These are phyloP conservation scores for Chondrostereum purpureum DNA, from an alignment of 1,284 basidiomycete species.

Conservation along the genomic window DNA sequence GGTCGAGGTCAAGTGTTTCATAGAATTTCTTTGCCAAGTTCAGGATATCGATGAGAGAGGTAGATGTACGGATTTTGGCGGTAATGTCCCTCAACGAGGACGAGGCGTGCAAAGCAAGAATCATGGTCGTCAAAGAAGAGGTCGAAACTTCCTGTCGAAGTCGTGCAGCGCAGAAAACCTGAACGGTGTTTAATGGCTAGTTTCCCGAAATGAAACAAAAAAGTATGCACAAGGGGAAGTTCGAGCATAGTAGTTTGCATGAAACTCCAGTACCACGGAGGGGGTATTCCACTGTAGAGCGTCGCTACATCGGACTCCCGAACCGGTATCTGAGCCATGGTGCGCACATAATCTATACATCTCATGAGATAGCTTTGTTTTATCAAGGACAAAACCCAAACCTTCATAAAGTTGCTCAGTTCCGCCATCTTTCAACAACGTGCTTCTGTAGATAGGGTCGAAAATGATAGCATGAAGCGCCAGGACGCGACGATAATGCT, in stretches of 20 bases:
- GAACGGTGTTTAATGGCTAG: not conserved
- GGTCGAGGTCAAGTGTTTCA: not conserved
- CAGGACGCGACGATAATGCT: slow-evolving; percentile 28
- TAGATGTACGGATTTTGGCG: not conserved
- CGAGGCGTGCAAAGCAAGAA: slow-evolving; percentile 5
- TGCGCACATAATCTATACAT: slow-evolving; percentile 28
- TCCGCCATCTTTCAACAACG: slow-evolving; percentile 32
- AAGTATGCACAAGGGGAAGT: slow-evolving; percentile 15
- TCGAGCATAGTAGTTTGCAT: slow-evolving; percentile 17
- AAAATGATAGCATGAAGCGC: slow-evolving; percentile 32
- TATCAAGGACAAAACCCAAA: too few species aligned
- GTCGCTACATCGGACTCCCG: slow-evolving; percentile 22
- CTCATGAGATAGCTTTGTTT: too few species aligned
- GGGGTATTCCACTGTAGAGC: slow-evolving; percentile 20
- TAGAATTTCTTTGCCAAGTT: slow-evolving; percentile 5
- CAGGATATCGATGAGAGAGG: slow-evolving; percentile 2
- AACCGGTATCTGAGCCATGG: slow-evolving; percentile 23
- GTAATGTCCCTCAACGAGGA: not conserved
- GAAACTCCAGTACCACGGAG: slow-evolving; percentile 30
- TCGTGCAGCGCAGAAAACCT: slow-evolving; percentile 1
- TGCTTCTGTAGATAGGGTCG: slow-evolving; percentile 24
- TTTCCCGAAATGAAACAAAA: not conserved
- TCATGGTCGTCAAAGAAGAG: slow-evolving; percentile 1
- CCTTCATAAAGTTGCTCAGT: slow-evolving; percentile 23
- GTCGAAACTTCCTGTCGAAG: not conserved